Evolutionary conservation across 768 basidiomycete genomes (phyloP).

Genomic region (Solioccasus polychromus): DNA sequence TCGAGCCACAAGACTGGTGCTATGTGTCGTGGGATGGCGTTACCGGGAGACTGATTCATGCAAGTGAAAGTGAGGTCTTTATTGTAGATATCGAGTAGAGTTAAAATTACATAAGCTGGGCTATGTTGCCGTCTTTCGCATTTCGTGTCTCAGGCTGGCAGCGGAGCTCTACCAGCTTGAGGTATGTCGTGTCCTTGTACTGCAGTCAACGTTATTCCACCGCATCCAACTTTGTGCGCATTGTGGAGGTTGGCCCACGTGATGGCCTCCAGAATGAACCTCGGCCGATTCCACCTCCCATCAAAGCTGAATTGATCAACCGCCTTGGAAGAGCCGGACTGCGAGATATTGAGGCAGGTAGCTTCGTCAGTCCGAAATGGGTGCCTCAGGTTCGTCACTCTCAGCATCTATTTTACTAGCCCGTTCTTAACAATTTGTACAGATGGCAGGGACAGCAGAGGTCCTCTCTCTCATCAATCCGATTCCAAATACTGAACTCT

Average conservation of each 20-base stretch:
- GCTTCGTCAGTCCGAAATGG: conserved; percentile 92
- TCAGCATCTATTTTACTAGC: too few species aligned
- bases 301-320: conserved; percentile 80
- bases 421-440: too few species aligned
- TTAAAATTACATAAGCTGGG: neutral
- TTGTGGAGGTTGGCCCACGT: conserved; percentile 88
- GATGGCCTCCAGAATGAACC: conserved; percentile 94
- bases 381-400: conserved; percentile 67
- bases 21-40: too few species aligned
- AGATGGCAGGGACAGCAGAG: conserved; percentile 88
- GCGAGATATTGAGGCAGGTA: conserved; percentile 75
- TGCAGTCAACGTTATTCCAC: conserved; percentile 3
- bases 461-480: conserved; percentile 61
- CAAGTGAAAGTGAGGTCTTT: too few species aligned
- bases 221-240: conserved; percentile 32
- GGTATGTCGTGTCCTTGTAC: neutral
- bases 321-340: conserved; percentile 67
- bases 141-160: conserved; percentile 1
- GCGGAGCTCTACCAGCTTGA: neutral
- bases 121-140: conserved; percentile 12
- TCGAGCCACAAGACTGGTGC: too few species aligned
- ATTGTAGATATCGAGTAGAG: too few species aligned
- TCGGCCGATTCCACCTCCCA: conserved; percentile 60
- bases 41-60: too few species aligned
- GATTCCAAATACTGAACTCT: conserved; percentile 57